A percentile compares a stretch with the other conserved stretches of the same genome.
Conservation (phyloP, 2,329 filamentous ascomycete species). For the Pyrenophora graminea region DNA sequence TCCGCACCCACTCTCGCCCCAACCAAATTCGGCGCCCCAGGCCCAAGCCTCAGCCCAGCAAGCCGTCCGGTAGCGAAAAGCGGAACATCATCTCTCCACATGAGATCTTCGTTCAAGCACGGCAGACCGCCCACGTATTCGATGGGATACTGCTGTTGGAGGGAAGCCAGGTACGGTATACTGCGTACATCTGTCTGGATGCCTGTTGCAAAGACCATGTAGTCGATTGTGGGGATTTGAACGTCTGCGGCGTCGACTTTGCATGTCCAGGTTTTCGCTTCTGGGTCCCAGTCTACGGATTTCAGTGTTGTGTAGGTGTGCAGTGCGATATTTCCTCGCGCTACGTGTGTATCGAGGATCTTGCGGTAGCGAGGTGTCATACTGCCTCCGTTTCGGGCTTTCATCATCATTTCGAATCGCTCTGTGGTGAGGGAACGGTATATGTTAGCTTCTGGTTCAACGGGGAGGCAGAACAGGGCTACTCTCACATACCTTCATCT, state of each 20-base stretch:
- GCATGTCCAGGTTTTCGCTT: constrained; percentile 44
- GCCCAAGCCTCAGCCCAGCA: constrained; percentile 70
- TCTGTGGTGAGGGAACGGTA: constrained; percentile 47
- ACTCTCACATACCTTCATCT: constrained; percentile 55
- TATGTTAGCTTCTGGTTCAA: not conserved
- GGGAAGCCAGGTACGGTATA: constrained; percentile 64
- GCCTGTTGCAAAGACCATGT: constrained; percentile 77
- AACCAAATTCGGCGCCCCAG: constrained; percentile 73
- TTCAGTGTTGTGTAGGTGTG: constrained; percentile 62
- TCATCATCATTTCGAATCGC: constrained; percentile 66
- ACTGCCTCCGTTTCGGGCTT: constrained; percentile 75
- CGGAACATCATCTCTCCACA: constrained; percentile 74
- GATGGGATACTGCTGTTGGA: constrained; percentile 65
- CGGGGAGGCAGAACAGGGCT: no score
- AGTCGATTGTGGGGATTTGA: constrained; percentile 60
- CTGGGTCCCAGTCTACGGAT: constrained; percentile 56
- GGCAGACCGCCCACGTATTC: constrained; percentile 68
- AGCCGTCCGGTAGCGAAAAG: constrained; percentile 72
- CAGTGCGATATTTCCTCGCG: constrained; percentile 58
- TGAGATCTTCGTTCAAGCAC: constrained; percentile 74
- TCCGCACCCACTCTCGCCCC: constrained; percentile 75
- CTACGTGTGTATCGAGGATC: constrained; percentile 65
- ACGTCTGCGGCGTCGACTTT: constrained; percentile 50
- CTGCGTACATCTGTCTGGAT: constrained; percentile 65
- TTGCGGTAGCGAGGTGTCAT: constrained; percentile 71